Percentiles rank a stretch among this genome's conserved stretches.
phyloP scores from a whole-genome alignment of 2,329 filamentous ascomycete species.

The Dryadomyces quercivorus region DNA sequence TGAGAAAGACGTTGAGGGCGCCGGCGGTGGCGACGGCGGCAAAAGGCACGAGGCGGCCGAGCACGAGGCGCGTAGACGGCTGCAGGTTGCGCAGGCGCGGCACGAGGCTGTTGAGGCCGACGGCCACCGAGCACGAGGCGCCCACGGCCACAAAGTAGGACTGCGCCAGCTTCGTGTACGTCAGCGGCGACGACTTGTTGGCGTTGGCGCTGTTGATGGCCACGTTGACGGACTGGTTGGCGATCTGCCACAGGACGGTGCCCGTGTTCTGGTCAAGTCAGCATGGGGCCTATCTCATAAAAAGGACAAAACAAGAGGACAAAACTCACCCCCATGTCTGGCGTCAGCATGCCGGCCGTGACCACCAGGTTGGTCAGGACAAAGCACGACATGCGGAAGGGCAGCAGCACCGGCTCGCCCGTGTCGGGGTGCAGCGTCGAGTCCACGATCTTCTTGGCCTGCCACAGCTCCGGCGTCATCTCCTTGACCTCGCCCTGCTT shows the following conservation, averaged over 20 bases:
- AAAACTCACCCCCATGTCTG: slow-evolving; percentile 55
- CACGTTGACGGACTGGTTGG: slow-evolving; percentile 96
- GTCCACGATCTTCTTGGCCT: slow-evolving; percentile 93
- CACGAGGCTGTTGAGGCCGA: slow-evolving; percentile 83
- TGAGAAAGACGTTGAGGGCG: slow-evolving; percentile 89
- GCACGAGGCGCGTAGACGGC: slow-evolving; percentile 61
- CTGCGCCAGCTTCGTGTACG: slow-evolving; percentile 66
- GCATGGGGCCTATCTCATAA: too few species aligned
- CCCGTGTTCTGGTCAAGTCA: slow-evolving; percentile 50
- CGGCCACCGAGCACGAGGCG: slow-evolving; percentile 84
- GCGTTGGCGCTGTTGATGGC: slow-evolving; percentile 96
- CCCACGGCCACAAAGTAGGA: slow-evolving; percentile 88
- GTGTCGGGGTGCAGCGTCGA: slow-evolving; percentile 98
- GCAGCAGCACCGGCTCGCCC: slow-evolving; percentile 79
- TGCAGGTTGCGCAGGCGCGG: slow-evolving; percentile 68
- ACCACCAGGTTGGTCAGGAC: slow-evolving; percentile 89
- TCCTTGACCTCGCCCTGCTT: slow-evolving; percentile 67
- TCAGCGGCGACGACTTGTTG: slow-evolving; percentile 90
- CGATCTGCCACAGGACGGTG: slow-evolving; percentile 86
- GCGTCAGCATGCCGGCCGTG: slow-evolving; percentile 93
- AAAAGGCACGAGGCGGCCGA: slow-evolving; percentile 86
- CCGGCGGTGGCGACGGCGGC: slow-evolving; percentile 88
- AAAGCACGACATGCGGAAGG: slow-evolving; percentile 96
- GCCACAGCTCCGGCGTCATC: slow-evolving; percentile 89
- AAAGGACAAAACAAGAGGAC: too few species aligned